Evolutionary conservation across 2,329 filamentous ascomycete genomes (phyloP), one percentile per base, ranked within the genome.

Genomic region (Colletotrichum agaves): DNA sequence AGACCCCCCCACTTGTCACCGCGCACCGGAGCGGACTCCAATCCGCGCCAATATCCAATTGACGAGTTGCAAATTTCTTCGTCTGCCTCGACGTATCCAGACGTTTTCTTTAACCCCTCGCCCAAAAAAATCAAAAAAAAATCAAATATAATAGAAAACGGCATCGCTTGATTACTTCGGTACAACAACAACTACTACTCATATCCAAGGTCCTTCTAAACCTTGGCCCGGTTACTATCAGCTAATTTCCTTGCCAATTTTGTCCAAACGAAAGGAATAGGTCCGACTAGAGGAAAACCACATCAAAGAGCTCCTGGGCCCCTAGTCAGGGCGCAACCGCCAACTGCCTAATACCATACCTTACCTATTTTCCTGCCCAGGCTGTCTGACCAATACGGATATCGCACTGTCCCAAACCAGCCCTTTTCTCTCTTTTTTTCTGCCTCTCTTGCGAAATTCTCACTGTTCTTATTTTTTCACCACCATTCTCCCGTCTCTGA

Each of bases 61-160:
- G 63, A 58, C 41, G 60, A 46, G 52, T 67, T 53, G 64, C 64
- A 67, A 67, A 67, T 63, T 65, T 67, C 61, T 63, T 64, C 53
- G 46, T 17, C 19, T 37, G 46, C 50, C 50, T 50, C 52, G 23
- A 57, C 59, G 59, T 56, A 49, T 58, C 23, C 17, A 44, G 44
- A 19, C 21, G 21, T 39, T 27, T 37, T 35, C 17, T 23, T 50
- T 23, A 31, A 63, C 60, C 60, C 53, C 52, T 58, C 19, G 53
- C n/a, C n/a, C 58, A 47, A 59, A 27, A 27, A 27, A 7, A 27
- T 2, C 6, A 7, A 27, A 7, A 8, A 27, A 27, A 27, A 27
- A 27, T 27, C n/a, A n/a, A n/a, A n/a, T n/a, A n/a, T n/a, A n/a
- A n/a, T n/a, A n/a, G n/a, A n/a, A n/a, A 64, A 59, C 64, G 64